These are phyloP conservation scores for Venturia nashicola DNA, from an alignment of 2,329 filamentous ascomycete genomes.

Conservation along the genomic window DNA sequence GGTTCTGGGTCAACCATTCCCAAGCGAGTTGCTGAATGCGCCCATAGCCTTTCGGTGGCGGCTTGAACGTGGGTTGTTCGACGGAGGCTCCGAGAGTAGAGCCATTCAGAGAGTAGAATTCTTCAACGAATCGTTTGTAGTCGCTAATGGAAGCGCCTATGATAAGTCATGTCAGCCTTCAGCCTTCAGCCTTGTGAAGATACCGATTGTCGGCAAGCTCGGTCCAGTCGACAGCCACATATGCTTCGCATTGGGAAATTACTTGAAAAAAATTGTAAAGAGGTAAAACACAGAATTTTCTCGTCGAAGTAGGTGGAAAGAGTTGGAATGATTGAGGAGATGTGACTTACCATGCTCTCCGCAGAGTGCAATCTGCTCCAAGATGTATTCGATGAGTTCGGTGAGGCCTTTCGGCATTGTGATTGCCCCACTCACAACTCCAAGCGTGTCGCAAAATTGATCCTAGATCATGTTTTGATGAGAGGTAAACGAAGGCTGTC, in stretches of 20 bases:
- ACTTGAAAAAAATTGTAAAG: not conserved
- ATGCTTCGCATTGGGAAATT: not conserved
- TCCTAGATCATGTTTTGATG: not conserved
- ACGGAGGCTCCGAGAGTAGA: not conserved
- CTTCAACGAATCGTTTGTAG: conserved; percentile 25
- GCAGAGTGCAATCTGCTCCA: conserved; percentile 46
- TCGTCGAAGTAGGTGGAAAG: not conserved
- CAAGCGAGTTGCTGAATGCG: conserved; percentile 42
- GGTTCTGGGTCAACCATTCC: conserved; percentile 43
- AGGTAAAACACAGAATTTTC: not conserved
- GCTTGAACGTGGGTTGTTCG: conserved; percentile 12
- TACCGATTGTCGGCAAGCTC: not conserved
- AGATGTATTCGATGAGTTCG: conserved; percentile 43
- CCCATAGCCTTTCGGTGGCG: conserved; percentile 30
- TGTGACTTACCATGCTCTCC: conserved; percentile 39
- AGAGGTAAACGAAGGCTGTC: not conserved
- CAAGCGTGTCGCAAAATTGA: not conserved
- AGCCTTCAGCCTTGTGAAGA: not conserved
- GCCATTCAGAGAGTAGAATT: conserved; percentile 21
- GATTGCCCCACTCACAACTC: not conserved
- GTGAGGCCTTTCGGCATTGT: conserved; percentile 40
- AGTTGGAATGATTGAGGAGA: not conserved
- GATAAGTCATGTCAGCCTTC: not conserved
- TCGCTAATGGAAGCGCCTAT: conserved; percentile 29
- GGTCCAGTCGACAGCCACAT: not conserved